Evolutionary conservation across 495 filamentous ascomycete species (phyloP).

Genomic region (Neurospora sp.): DNA sequence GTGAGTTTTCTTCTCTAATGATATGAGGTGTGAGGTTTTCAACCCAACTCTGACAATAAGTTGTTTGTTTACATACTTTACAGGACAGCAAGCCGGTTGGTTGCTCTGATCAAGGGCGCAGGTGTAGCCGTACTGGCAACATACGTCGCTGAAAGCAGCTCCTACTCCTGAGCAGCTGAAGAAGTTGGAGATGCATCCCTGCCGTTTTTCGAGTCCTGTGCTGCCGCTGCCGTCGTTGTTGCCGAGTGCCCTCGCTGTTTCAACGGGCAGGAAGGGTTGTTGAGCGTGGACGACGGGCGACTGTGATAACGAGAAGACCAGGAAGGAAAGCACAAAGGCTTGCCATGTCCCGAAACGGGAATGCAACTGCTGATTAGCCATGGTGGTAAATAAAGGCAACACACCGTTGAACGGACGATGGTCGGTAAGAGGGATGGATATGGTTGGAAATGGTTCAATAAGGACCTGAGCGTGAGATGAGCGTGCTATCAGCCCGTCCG

Average conservation of each 20-base stretch:
- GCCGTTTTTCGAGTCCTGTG: constrained; percentile 10
- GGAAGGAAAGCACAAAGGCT: background rate
- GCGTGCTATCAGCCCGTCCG: background rate
- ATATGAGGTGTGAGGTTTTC: too few species aligned
- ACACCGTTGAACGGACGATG: too few species aligned
- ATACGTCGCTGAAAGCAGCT: constrained; percentile 27
- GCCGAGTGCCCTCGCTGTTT: constrained; percentile 11
- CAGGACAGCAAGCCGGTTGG: constrained; percentile 36
- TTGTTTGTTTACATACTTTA: constrained; percentile 21
- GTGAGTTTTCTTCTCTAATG: background rate
- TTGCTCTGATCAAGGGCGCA: constrained; percentile 33
- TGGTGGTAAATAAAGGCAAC: background rate
- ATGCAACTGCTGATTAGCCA: background rate
- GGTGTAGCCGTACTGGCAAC: constrained; percentile 34
- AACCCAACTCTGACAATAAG: too few species aligned
- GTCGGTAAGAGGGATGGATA: background rate
- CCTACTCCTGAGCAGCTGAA: constrained; percentile 34
- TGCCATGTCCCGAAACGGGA: background rate
- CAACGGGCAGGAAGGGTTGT: constrained; percentile 20
- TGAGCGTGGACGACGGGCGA: constrained; percentile 6
- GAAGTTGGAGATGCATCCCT: constrained; percentile 27
- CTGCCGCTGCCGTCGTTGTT: background rate
- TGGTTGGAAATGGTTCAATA: background rate
- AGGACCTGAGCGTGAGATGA: background rate
- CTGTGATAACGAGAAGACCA: constrained; percentile 1